These are phyloP conservation scores for Xylariaceae sp. DNA, from an alignment of 2,329 filamentous ascomycete genomes.

Conservation along the genomic window DNA sequence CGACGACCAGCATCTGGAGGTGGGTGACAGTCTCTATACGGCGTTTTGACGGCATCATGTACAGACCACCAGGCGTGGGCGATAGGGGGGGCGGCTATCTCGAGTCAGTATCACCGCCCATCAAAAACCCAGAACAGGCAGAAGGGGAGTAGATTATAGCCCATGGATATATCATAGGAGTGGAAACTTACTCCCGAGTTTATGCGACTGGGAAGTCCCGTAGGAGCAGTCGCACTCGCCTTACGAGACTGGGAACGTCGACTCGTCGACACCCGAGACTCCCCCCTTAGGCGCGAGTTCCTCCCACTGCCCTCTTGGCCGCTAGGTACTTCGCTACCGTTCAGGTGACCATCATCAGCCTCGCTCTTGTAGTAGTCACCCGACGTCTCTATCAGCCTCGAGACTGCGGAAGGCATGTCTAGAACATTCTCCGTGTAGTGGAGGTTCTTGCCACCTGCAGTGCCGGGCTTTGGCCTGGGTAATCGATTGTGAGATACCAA, in stretches of 20 bases:
- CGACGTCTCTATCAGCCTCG: slow-evolving; percentile 30
- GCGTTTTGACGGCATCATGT: slow-evolving; percentile 46
- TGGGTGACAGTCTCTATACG: slow-evolving; percentile 59
- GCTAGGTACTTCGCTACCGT: slow-evolving; percentile 38
- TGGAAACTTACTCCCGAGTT: slow-evolving; percentile 38
- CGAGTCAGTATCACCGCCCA: slow-evolving; percentile 6
- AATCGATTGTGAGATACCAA: slow-evolving; percentile 81
- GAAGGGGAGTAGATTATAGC: too few relatives aligned
- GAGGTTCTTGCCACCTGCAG: slow-evolving; percentile 77
- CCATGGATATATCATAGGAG: too few relatives aligned
- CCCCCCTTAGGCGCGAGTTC: slow-evolving; percentile 41
- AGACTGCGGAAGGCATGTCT: slow-evolving; percentile 41
- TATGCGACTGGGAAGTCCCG: slow-evolving; percentile 18
- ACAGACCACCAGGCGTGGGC: slow-evolving; percentile 35
- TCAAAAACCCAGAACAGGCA: too few relatives aligned
- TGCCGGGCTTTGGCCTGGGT: slow-evolving; percentile 55
- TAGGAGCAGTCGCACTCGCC: slow-evolving; percentile 33
- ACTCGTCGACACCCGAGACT: slow-evolving; percentile 42
- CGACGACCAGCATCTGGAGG: slow-evolving; percentile 83
- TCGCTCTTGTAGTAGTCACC: slow-evolving; percentile 68
- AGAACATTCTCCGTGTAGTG: slow-evolving; percentile 91
- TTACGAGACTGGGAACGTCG: slow-evolving; percentile 51
- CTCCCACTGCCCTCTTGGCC: slow-evolving; percentile 44
- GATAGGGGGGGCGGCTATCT: slow-evolving; percentile 25
- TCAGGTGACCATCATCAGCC: slow-evolving; percentile 50